Base-by-base conservation (phyloP, 106 monocot species). In the Platanthera guangdongensis region DNA sequence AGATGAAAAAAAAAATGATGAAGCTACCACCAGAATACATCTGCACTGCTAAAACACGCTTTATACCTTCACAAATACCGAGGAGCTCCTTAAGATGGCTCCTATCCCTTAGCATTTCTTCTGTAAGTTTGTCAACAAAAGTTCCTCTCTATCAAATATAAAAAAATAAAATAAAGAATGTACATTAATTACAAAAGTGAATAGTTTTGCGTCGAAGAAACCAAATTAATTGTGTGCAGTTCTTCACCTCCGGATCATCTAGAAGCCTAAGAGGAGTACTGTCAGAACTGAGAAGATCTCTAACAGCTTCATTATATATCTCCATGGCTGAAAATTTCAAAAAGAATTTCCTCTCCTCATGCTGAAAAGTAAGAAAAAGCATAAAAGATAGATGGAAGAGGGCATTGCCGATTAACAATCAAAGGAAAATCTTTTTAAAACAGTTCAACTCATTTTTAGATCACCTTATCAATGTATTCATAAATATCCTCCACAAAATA, bases 281-380 rank as follows among this genome's bases (percentile, higher is more conserved):
- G 10, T 92, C 92, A 9, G 77, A 9, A 62, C 86, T 87, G 30
- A 92, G 84, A 13, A 92, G 84, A 81, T 92, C 92, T 72, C 80
- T 88, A 25, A 92, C 92, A 28, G 87, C 80, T 79, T 92, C 92
- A 52, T 92, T 92, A 76, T 92, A 92, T 54, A 92, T 92, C 86
- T 92, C 92, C 82, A 92, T 81, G 9, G 92, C 92, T 25, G 92
- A 89, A 55, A 92, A 87, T 78, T 85, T 92, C 49, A 92, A 50
- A 49, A 81, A 53, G 77, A 89, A 92, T 50, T 82, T 83, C 63
- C 92, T 82, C 75, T 92, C 91, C 49, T 75, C 50, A 68, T 92
- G 88, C 91, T 92, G 84, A 72, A 77, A 68, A 77, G 65, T 16
- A 47, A 8, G 79, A 50, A 21, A 52, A 72, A 68, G 3, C 39